Percentiles rank a stretch among this genome's conserved stretches.
These are phyloP conservation scores for Fusarium citri DNA, from an alignment of 2,329 filamentous ascomycete species.

Conservation along the genomic window DNA sequence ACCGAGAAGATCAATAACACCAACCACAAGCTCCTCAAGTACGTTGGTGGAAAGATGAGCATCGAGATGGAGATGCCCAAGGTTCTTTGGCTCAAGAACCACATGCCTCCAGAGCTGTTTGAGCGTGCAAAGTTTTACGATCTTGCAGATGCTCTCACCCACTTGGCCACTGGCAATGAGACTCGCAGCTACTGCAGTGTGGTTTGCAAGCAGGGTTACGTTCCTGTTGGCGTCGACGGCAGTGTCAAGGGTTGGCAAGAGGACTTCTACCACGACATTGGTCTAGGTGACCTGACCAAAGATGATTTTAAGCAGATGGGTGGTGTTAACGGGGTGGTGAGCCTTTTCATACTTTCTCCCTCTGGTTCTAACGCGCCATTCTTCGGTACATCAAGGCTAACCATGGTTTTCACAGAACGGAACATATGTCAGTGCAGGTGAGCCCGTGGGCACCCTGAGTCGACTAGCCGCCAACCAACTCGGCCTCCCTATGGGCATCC, in stretches of 20 bases:
- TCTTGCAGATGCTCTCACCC: constrained; percentile 89
- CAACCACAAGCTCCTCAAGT: constrained; percentile 90
- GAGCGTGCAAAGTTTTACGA: constrained; percentile 97
- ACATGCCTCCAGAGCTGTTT: constrained; percentile 94
- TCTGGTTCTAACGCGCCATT: constrained; percentile 6
- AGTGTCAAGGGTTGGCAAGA: constrained; percentile 99
- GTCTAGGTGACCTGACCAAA: constrained; percentile 83
- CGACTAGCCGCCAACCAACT: constrained; percentile 86
- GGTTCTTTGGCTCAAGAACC: constrained; percentile 97
- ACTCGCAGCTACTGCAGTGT: constrained; percentile 94
- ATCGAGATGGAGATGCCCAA: constrained; percentile 99
- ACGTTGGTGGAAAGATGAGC: constrained; percentile 98
- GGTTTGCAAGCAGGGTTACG: constrained; percentile 96
- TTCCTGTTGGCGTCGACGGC: constrained; percentile 96
- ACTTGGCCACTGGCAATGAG: constrained; percentile 92
- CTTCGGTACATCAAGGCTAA: constrained; percentile 17
- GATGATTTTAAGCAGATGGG: constrained; percentile 94
- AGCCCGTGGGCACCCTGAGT: constrained; percentile 86
- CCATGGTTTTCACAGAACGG: constrained; percentile 74
- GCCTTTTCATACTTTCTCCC: constrained; percentile 53
- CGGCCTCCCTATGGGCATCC: constrained; percentile 86
- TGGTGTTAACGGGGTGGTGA: constrained; percentile 93
- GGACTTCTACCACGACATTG: constrained; percentile 89
- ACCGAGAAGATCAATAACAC: constrained; percentile 94
- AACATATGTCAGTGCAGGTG: constrained; percentile 89